Evolutionary conservation across 495 filamentous ascomycete genomes (phyloP).

Genomic region (Bacidia rubella): DNA sequence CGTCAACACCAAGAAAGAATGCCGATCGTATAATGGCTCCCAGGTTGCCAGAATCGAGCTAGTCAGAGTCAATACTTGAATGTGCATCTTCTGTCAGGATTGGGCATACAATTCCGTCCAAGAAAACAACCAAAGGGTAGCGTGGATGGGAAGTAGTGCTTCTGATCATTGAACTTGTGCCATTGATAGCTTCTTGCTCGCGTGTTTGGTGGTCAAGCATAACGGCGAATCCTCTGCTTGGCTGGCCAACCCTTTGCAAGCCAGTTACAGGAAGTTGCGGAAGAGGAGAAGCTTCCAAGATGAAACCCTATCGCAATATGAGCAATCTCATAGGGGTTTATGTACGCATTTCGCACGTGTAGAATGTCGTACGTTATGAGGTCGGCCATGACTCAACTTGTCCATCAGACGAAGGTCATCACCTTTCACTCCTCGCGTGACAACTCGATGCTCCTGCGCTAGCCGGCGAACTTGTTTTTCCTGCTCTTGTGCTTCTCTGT

Average conservation of each 20-base stretch:
- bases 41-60: constrained; percentile 74
- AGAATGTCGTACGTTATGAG: constrained; percentile 57
- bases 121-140: constrained; percentile 63
- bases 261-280: constrained; percentile 55
- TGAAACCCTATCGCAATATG: constrained; percentile 40
- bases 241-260: constrained; percentile 34
- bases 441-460: constrained; percentile 42
- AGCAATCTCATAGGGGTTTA: background rate
- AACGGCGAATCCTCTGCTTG: constrained; percentile 38
- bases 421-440: constrained; percentile 34
- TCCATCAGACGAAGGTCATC: constrained; percentile 56
- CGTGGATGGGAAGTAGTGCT: constrained; percentile 31
- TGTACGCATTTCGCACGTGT: no score
- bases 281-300: constrained; percentile 77
- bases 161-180: constrained; percentile 29
- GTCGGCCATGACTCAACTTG: constrained; percentile 67
- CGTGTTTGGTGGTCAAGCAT: constrained; percentile 51
- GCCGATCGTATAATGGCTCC: constrained; percentile 79
- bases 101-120: constrained; percentile 54
- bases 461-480: constrained; percentile 39
- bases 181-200: constrained; percentile 63
- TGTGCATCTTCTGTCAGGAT: background rate
- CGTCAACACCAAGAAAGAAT: constrained; percentile 73
- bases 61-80: constrained; percentile 10
- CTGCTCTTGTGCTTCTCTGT: constrained; percentile 27